Evolutionary conservation across 2,329 filamentous ascomycete genomes (phyloP).

Genomic region (Aspergillaceae sp.): DNA sequence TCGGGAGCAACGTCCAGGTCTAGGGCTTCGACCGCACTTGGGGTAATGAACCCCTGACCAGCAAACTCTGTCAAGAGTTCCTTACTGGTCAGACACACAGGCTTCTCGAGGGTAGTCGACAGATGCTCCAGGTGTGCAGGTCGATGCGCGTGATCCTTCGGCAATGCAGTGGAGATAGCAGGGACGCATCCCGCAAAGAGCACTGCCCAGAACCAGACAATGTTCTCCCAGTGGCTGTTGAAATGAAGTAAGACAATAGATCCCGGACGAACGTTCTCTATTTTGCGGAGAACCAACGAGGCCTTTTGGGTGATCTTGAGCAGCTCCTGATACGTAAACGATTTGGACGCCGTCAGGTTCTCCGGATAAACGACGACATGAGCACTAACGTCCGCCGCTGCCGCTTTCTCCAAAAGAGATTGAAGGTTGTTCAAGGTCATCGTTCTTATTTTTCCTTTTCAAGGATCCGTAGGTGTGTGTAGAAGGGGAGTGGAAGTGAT

Average conservation of each 20-base stretch:
- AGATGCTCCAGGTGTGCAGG: constrained; percentile 24
- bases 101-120: constrained; percentile 4
- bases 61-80: neutral
- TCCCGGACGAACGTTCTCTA: neutral
- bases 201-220: constrained; percentile 37
- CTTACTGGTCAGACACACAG: constrained; percentile 4
- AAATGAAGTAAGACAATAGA: constrained; percentile 20
- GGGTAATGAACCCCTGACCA: neutral
- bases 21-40: neutral
- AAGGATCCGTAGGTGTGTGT: too few species aligned
- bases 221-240: constrained; percentile 28
- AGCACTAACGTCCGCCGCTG: too few species aligned
- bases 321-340: constrained; percentile 3
- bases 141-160: constrained; percentile 18
- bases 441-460: too few species aligned
- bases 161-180: constrained; percentile 28
- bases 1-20: neutral
- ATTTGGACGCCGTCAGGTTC: too few species aligned
- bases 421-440: too few species aligned
- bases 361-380: too few species aligned
- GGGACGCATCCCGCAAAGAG: constrained; percentile 31
- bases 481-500: too few species aligned
- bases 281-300: constrained; percentile 3
- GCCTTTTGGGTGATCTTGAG: constrained; percentile 4
- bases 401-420: too few species aligned